Conservation (phyloP, 2,329 filamentous ascomycete genomes). For the Beauveria medogensis region DNA sequence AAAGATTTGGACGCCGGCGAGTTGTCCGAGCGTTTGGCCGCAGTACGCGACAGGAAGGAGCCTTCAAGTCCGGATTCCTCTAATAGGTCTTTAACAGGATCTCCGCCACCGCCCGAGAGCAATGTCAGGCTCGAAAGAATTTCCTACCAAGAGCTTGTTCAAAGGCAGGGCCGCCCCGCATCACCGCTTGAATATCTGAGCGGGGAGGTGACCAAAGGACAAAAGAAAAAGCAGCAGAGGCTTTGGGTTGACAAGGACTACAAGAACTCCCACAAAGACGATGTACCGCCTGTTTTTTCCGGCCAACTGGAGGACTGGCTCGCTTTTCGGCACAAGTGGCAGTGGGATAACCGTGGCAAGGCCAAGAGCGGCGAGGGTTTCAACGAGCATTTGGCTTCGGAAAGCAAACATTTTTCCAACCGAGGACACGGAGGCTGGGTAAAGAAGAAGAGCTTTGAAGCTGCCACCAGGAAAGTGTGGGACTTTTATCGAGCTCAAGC, state of each 20-base stretch:
- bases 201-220: not conserved
- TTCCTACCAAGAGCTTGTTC: not conserved
- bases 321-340: not conserved
- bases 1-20: not conserved
- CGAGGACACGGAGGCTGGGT: not conserved
- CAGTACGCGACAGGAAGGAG: not conserved
- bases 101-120: not conserved
- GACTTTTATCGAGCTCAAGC: too few species aligned
- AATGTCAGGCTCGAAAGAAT: not conserved
- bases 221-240: not conserved
- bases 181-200: not conserved
- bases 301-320: not conserved
- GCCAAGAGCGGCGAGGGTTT: not conserved
- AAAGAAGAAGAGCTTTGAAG: too few species aligned
- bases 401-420: not conserved
- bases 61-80: not conserved
- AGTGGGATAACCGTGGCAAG: not conserved
- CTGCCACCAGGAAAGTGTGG: too few species aligned
- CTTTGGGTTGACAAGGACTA: not conserved
- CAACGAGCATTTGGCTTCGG: not conserved
- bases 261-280: not conserved
- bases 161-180: not conserved
- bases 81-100: not conserved
- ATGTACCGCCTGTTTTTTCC: not conserved
- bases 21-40: not conserved